Conservation (phyloP, 2,329 filamentous ascomycete genomes). For the Pestalotiopsis fici region DNA sequence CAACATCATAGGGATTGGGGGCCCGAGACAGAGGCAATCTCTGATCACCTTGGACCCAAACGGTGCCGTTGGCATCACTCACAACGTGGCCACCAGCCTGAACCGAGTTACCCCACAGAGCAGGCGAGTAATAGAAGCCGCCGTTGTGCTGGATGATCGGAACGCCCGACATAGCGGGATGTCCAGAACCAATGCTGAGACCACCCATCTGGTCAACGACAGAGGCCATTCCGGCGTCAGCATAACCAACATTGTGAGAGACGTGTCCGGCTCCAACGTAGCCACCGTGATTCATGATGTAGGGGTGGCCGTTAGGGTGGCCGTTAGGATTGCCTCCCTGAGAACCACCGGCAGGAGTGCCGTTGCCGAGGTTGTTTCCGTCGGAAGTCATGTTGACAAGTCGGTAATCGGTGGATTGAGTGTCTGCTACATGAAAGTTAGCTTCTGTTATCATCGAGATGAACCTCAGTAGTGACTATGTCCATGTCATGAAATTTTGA, state of each 20-base stretch:
- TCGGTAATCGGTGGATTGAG: constrained; percentile 21
- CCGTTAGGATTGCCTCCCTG: constrained; percentile 20
- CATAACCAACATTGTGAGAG: constrained; percentile 11
- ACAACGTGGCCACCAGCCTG: not conserved
- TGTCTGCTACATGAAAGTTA: constrained; percentile 15
- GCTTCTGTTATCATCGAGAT: not conserved
- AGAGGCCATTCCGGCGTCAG: constrained; percentile 16
- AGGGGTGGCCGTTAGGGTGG: constrained; percentile 17
- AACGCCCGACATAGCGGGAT: not conserved
- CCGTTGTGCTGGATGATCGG: not conserved
- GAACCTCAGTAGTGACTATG: too few relatives aligned
- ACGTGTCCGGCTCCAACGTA: constrained; percentile 20
- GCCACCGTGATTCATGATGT: constrained; percentile 20
- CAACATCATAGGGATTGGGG: not conserved
- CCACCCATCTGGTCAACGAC: constrained; percentile 31
- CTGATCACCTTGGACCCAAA: not conserved
- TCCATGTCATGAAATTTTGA: too few relatives aligned
- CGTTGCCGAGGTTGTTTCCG: constrained; percentile 18
- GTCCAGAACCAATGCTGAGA: constrained; percentile 29
- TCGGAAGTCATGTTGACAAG: constrained; percentile 23
- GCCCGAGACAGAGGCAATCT: not conserved
- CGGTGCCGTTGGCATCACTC: not conserved
- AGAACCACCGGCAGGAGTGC: constrained; percentile 19
- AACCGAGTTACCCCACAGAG: not conserved
- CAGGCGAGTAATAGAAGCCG: not conserved